Evolutionary conservation across 208 protist genomes (phyloP), one percentile per base, ranked within the genome.

Genomic region (Angomonas ambiguus): DNA sequence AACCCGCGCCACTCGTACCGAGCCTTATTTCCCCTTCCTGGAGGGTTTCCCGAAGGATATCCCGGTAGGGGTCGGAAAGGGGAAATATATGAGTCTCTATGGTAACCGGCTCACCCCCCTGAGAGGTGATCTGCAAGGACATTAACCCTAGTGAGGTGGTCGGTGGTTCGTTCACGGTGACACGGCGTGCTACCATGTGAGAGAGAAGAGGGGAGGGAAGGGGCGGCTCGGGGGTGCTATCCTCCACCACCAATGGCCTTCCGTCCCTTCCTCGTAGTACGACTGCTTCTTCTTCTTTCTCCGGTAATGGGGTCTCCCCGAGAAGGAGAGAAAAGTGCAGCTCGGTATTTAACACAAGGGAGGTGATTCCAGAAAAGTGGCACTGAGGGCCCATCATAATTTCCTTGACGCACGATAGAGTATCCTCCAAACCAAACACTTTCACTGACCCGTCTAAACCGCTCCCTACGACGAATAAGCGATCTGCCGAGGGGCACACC

Each of bases 361-460:
- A 24, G 32, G 55, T 34, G 51, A 72, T 24, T 1, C 58, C 67
- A 2, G 49, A 31, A 11, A 55, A 32, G 18, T 48, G 22, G 8
- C 33, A 33, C 28, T 66, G 59, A 16, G 57, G 49, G 1, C 67
- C 67, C 49, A 72, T 32, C 59, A 72, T 41, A 13, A 41, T 41
- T 5, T 41, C 35, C 13, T 41, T 41, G 35, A 41, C 13, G 35
- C 35, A 41, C 35, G 35, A 41, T 18, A 41, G 13, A 41, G 5
- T 5, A 13, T 41, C 35, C 8, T 41, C 35, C 45, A 4, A 53
- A 13, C 10, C 8, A n/a, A 53, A n/a, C 45, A 53, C 18, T 24
- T 53, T 13, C 10, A 53, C 10, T 5, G 45, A 53, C 13, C 45
- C 45, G 16, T 53, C 45, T 20, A 49, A 31, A 28, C 8, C 35